Conservation (phyloP, 176 grass and related monocot genomes). For the Thalia dealbata region DNA sequence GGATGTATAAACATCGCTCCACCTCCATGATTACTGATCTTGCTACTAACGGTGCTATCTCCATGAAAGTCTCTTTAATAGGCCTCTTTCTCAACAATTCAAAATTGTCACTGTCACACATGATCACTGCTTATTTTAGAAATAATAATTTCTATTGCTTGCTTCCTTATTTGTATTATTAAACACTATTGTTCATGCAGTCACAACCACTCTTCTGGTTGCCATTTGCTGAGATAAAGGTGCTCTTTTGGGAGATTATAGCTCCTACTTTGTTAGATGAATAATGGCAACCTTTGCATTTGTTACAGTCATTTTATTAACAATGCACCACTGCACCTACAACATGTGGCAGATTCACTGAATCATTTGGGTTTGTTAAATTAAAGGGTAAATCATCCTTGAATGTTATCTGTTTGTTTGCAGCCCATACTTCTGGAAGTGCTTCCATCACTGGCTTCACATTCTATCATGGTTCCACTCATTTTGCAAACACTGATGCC, state of each 20-base stretch:
- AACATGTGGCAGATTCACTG: not conserved
- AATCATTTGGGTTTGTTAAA: not conserved
- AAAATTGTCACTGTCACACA: not conserved
- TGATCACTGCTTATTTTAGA: not conserved
- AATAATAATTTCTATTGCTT: not conserved
- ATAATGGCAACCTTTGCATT: not conserved
- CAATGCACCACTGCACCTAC: not conserved
- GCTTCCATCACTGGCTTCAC: constrained; percentile 58
- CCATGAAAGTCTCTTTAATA: not conserved
- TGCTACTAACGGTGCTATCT: not conserved
- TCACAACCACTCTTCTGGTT: not conserved
- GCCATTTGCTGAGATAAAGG: not conserved
- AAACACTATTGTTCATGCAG: not conserved
- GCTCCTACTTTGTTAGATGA: not conserved
- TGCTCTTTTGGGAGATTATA: not conserved
- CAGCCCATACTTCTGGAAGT: constrained; percentile 77
- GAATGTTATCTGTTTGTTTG: constrained; percentile 13
- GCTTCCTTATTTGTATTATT: not conserved
- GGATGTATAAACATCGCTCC: not conserved
- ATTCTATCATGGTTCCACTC: constrained; percentile 76
- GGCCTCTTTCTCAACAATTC: not conserved
- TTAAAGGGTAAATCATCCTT: not conserved
- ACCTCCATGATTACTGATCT: not conserved
- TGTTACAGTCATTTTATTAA: not conserved
- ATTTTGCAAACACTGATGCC: constrained; percentile 59